phyloP scores from a whole-genome alignment of 2,329 filamentous ascomycete species.

The Drechslera avenae region DNA sequence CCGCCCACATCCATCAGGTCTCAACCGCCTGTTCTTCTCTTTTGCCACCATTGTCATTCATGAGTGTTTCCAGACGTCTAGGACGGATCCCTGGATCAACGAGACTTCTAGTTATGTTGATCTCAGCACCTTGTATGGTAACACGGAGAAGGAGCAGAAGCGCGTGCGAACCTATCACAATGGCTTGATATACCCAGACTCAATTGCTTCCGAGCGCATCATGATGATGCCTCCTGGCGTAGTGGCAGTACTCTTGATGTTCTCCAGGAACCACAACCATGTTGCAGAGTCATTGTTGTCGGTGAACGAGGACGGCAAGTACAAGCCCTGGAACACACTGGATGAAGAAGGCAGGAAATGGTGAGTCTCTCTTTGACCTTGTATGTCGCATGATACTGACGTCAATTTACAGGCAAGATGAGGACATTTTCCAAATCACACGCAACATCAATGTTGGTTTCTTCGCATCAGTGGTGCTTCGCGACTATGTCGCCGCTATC shows the following conservation, averaged over 20 bases:
- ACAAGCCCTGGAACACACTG: conserved; percentile 71
- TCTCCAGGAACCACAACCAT: conserved; percentile 79
- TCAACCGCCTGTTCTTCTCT: conserved; percentile 75
- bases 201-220: conserved; percentile 68
- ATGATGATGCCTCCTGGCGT: conserved; percentile 72
- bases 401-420: conserved; percentile 32
- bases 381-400: neutral
- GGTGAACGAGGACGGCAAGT: conserved; percentile 83
- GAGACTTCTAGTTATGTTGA: conserved; percentile 76
- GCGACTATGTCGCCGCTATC: conserved; percentile 80
- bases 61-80: conserved; percentile 69
- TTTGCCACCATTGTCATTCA: conserved; percentile 67
- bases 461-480: conserved; percentile 68
- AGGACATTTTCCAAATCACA: conserved; percentile 60
- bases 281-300: conserved; percentile 75
- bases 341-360: conserved; percentile 44
- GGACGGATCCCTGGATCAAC: conserved; percentile 65
- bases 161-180: conserved; percentile 67
- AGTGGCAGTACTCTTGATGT: conserved; percentile 68
- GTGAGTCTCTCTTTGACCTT: conserved; percentile 12
- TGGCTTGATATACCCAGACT: conserved; percentile 70
- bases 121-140: conserved; percentile 71
- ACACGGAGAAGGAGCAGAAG: conserved; percentile 68
- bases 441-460: conserved; percentile 58
- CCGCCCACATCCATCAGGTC: conserved; percentile 68